A percentile compares a stretch with the other conserved stretches of the same genome.
These are phyloP conservation scores for Eucalyptus fibrosa DNA, from an alignment of 345 rosid species.

Conservation along the genomic window DNA sequence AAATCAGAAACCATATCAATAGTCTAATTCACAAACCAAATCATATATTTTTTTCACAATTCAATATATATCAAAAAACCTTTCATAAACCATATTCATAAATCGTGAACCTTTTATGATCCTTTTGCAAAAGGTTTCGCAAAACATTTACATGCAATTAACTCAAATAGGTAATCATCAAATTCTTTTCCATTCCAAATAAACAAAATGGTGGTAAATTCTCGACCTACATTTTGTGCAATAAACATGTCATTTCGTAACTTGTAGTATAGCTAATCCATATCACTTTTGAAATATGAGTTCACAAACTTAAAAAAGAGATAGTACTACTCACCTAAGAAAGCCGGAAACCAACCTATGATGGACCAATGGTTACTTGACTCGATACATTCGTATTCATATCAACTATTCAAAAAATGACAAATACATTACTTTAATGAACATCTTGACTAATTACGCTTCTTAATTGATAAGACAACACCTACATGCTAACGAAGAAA, in stretches of 20 bases:
- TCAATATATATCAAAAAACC: neutral
- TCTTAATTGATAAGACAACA: too few species aligned
- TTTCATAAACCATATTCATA: neutral
- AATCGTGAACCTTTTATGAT: neutral
- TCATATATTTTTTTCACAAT: neutral
- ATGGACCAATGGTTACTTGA: neutral
- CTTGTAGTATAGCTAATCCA: neutral
- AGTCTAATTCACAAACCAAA: neutral
- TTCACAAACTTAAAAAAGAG: neutral
- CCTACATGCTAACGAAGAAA: neutral
- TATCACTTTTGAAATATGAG: neutral
- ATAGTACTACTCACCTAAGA: neutral
- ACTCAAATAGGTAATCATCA: neutral
- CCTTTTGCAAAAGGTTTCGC: neutral
- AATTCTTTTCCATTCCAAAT: neutral
- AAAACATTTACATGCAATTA: neutral
- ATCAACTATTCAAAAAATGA: too few species aligned
- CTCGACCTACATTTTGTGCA: neutral
- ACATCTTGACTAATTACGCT: too few species aligned
- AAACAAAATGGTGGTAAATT: neutral
- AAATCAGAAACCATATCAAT: too few species aligned
- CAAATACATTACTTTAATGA: too few species aligned
- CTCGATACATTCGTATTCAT: neutral
- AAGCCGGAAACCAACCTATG: neutral
- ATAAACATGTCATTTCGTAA: too few species aligned